These are phyloP conservation scores for Solanum aculeatissimum DNA, from an alignment of 305 asterid genomes.

Conservation along the genomic window DNA sequence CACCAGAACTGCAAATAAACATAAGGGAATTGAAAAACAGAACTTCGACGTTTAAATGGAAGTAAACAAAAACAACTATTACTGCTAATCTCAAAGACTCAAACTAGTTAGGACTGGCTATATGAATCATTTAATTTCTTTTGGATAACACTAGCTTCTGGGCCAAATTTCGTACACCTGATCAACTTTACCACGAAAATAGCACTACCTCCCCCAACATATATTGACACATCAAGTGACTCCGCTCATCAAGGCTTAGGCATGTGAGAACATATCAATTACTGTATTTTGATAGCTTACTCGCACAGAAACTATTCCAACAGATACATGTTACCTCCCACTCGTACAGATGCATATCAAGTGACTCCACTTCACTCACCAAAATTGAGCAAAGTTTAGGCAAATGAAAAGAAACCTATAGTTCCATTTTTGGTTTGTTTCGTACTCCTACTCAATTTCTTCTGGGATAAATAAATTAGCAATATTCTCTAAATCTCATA, in stretches of 20 bases:
- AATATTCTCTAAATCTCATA: background rate
- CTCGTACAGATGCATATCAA: background rate
- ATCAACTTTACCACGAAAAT: background rate
- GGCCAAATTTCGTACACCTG: background rate
- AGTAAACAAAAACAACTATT: background rate
- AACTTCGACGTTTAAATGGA: background rate
- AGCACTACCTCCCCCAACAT: background rate
- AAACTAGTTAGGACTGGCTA: background rate
- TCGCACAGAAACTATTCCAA: background rate
- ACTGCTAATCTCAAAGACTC: background rate
- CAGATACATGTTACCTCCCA: background rate
- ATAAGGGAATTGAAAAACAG: background rate
- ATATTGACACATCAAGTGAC: background rate
- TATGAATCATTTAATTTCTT: background rate
- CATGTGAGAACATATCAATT: background rate
- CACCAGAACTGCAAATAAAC: slow-evolving; percentile 2
- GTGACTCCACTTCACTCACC: background rate
- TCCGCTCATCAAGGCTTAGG: background rate
- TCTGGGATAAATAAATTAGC: background rate
- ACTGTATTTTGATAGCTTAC: background rate
- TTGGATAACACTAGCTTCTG: background rate
- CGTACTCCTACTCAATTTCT: background rate
- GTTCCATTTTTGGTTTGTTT: background rate
- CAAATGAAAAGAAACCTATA: background rate
- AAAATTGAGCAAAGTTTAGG: background rate